Base-by-base conservation (phyloP, 768 basidiomycete species). In the Chlorophyllum brunneum region DNA sequence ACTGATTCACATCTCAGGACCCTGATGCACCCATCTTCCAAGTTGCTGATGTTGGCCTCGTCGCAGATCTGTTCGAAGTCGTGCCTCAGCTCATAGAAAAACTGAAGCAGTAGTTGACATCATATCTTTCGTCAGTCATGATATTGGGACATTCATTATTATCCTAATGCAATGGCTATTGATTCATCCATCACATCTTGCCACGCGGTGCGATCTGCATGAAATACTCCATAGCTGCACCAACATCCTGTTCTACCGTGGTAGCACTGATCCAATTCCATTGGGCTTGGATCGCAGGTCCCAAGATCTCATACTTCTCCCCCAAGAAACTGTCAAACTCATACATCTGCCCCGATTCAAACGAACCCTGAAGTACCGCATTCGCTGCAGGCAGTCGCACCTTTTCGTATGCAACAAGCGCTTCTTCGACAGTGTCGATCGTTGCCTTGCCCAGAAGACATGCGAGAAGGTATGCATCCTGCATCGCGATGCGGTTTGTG, bases 11-110 rank as follows among this genome's bases (percentile, higher is more conserved):
- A 44, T 16, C 58, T 13, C 59, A 95, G 92, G 95, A 98, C 65
- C 80, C 92, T 36, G 97, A 99, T 62, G 97, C 97, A 7, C 97
- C 97, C 1, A 99, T 99, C 63, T 98, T 98, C 82, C 95, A 98
- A 70, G 89, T 99, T 2, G 97, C 97, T 15, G 97, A 99, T 67
- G 81, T 87, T 11, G 95, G 95, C 0, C 81, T 99, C 13, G 93
- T 97, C 3, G 95, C 85, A 31, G 97, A 99, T 66, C 74, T 98
- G 40, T 99, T 87, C 62, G 86, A 95, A 26, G 92, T 76, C 34
- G 94, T 98, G 2, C 97, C 97, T 0, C 84, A 97, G 70, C 70
- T 99, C 48, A 81, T 88, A 29, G 81, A 93, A 70, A 94, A 97
- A 72, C 67, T 98, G 53, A 86, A 95, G 71, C 65, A 62, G 53